Conservation (phyloP, 2,329 filamentous ascomycete species). For the Colletotrichum caudatum region DNA sequence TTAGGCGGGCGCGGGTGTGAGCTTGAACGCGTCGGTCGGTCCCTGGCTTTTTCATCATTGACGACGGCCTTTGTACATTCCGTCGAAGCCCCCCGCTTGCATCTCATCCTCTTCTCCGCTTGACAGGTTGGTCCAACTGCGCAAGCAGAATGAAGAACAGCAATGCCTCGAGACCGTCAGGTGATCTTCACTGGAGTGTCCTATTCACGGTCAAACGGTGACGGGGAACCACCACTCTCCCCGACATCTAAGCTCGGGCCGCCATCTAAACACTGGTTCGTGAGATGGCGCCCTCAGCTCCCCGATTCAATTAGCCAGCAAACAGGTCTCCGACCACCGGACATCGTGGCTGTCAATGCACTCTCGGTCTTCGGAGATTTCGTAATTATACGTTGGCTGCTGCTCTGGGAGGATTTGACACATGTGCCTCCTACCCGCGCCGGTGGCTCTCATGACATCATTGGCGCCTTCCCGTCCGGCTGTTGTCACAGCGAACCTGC, state of each 20-base stretch:
- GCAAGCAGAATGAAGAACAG: neutral
- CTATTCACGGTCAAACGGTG: neutral
- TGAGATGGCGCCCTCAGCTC: neutral
- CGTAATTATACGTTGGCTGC: neutral
- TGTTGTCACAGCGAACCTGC: neutral
- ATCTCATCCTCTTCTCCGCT: neutral
- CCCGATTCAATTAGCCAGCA: neutral
- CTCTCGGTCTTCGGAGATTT: constrained; percentile 16
- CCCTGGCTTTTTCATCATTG: neutral
- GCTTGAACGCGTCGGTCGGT: constrained; percentile 7
- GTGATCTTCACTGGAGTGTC: neutral
- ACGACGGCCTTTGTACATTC: too few species aligned
- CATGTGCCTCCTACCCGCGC: neutral
- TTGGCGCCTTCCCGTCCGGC: neutral
- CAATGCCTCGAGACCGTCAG: neutral
- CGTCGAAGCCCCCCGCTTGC: neutral
- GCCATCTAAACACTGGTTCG: neutral
- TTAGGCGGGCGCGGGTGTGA: neutral
- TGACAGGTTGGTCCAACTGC: neutral
- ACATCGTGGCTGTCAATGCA: constrained; percentile 6
- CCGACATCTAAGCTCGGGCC: neutral
- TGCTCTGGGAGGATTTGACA: neutral
- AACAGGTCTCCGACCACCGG: neutral
- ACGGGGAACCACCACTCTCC: neutral
- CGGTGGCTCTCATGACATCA: neutral